Percentiles rank a stretch among this genome's conserved stretches.
These are phyloP conservation scores for Licmophora abbreviata DNA, from an alignment of 108 stramenopile genomes.

Conservation along the genomic window DNA sequence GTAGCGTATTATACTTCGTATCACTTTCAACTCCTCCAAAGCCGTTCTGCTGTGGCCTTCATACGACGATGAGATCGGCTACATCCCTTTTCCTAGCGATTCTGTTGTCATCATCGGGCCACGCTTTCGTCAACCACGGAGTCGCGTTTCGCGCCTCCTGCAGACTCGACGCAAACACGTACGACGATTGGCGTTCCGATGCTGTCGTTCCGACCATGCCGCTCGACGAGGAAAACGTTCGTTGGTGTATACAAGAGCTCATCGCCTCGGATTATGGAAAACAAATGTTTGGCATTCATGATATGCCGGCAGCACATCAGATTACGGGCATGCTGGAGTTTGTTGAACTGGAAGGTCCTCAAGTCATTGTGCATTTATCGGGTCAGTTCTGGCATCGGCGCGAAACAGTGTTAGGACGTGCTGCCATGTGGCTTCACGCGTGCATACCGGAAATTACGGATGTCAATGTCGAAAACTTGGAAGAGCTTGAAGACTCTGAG, in stretches of 20 bases:
- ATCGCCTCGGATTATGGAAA: conserved; percentile 61
- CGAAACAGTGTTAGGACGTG: conserved; percentile 61
- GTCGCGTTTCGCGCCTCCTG: no score
- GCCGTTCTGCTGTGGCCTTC: no score
- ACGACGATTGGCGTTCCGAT: conserved; percentile 70
- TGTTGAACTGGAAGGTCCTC: conserved; percentile 56
- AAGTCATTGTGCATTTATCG: conserved; percentile 19
- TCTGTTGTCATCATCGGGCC: no score
- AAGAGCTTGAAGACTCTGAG: conserved; percentile 63
- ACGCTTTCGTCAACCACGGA: no score
- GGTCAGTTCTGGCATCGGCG: conserved; percentile 63
- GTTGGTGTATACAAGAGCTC: conserved; percentile 48
- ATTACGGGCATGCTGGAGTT: conserved; percentile 65
- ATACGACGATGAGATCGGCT: no score
- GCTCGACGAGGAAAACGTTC: conserved; percentile 55
- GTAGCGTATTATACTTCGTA: no score
- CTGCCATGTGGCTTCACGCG: conserved; percentile 75
- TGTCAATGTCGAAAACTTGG: conserved; percentile 33
- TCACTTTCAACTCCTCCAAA: no score
- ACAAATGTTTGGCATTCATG: conserved; percentile 74
- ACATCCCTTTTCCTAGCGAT: no score
- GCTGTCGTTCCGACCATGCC: conserved; percentile 25
- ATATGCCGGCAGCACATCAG: conserved; percentile 27
- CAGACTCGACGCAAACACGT: conserved; percentile 6
- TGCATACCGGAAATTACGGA: conserved; percentile 63